Conservation (phyloP, 164 flowering plant species). For the Dillenia turbinata region DNA sequence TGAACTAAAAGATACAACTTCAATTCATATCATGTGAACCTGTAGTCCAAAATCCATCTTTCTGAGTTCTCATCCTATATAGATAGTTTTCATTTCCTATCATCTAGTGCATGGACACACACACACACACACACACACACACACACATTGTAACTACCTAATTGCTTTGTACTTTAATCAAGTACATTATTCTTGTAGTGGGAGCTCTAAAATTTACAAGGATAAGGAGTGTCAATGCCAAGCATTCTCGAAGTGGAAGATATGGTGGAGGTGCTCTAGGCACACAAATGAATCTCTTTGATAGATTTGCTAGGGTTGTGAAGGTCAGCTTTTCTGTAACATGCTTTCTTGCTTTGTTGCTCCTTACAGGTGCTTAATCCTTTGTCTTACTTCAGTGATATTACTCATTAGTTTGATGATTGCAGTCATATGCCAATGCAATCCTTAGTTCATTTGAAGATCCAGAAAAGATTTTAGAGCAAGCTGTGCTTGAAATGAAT, state of each 20-base stretch:
- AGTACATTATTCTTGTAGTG: no score
- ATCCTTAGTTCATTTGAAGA: slow-evolving; percentile 84
- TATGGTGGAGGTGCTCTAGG: slow-evolving; percentile 61
- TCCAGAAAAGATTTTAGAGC: slow-evolving; percentile 95
- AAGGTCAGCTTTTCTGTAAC: slow-evolving; percentile 39
- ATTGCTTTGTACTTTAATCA: no score
- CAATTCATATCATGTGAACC: no score
- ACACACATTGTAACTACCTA: no score
- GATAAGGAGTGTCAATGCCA: slow-evolving; percentile 20
- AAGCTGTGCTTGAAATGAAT: slow-evolving; percentile 93
- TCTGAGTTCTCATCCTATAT: no score
- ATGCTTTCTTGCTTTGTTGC: background rate
- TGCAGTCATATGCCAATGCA: slow-evolving; percentile 93
- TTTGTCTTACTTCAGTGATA: background rate
- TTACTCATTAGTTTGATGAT: slow-evolving; percentile 13
- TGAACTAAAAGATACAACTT: no score
- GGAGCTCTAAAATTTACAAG: slow-evolving; percentile 32
- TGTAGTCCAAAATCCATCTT: no score
- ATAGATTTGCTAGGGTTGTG: slow-evolving; percentile 84
- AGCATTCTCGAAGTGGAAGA: slow-evolving; percentile 28
- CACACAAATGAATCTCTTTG: slow-evolving; percentile 75
- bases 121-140: no score
- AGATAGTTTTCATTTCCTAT: no score
- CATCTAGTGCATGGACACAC: no score
- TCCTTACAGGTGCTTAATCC: background rate